Evolutionary conservation across 2,329 filamentous ascomycete genomes (phyloP), one percentile per base, ranked within the genome.

Genomic region (Phialemonium atrogriseum): DNA sequence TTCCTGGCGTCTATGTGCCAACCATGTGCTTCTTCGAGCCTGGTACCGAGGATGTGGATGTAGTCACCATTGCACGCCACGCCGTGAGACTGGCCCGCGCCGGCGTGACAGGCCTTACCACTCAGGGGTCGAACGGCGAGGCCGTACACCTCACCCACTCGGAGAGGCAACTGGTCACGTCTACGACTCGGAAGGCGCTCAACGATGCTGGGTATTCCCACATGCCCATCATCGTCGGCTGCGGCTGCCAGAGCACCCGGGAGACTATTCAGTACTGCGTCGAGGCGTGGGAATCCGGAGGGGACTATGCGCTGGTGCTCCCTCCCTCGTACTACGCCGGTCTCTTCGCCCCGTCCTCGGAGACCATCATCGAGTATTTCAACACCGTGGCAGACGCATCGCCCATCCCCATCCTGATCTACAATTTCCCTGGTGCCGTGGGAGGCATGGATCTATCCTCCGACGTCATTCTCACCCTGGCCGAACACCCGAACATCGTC

Each of bases 51-150:
- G 73, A 84, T 34, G 59, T 86, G 34, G 81, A 86, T 48, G 63
- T 70, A 10, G 56, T 62, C 21, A 72, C 75, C 23, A 77, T 78
- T 36, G 65, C 70, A 29, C 67, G 62, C 31, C 64, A 73, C 50
- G 76, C 80, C 22, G 70, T 83, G 32, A 74, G 77, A 46, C 73
- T 89, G n/a, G 83, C 81, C 27, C 67, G 77, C 47, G 73, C 80
- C 17, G 84, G 84, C 41, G 73, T 88, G 24, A 71, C 78, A 11
- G 82, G 83, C 13, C 67, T 89, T 27, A 80, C 82, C 29, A 84
- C 80, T 9, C 83, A 87, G 53, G 84, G 84, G 27, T 85, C 80
- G 50, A 89, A 89, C 50, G 84, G 84, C 46, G 84, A 91, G 62
- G 83, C 84, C 7, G 82, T 87, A 10, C 83, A 87, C 49, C 68